Base-by-base conservation (phyloP, 352 stramenopile species). In the Globisporangium abappressorium region DNA sequence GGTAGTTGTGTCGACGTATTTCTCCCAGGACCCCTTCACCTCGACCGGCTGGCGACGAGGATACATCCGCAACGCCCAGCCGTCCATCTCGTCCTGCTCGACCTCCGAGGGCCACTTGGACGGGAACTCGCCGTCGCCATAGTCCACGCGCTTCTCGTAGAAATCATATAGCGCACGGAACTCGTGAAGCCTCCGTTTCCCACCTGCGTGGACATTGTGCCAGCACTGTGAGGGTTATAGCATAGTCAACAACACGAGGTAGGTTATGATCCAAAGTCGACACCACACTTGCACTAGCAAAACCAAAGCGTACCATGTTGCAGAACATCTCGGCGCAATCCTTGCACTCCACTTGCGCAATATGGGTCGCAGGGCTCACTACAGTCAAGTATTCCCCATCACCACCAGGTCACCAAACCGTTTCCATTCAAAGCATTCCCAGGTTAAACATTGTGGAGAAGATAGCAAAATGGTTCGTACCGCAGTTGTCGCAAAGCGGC, bases 131-230 rank as follows among this genome's bases (percentile, higher is more conserved):
- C 86, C 84, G 26, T 97, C 84, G 28, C 81, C 89, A 62, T 98
- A 98, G 77, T 98, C 95, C 46, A 98, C 78, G 34, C 95, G 84
- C 55, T 81, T 89, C 14, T 82, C 92, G 68, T 97, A 97, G 70
- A 81, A 97, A 70, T 98, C 95, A 70, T 97, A 98, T 0, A 98
- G 69, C 28, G 82, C 80, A 51, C 91, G 84, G 69, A 97, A 98
- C 22, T 74, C 69, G 77, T 98, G 94, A 3, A 63, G 22, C 34
- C 80, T 77, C 34, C 94, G 78, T 57, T 85, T 85, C 24, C 93
- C 93, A 47, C 93, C 92, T 12, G 80, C 81, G 64, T 98, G 92
- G 58, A 98, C 92, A 46, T 85, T 84, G 18, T 84, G 22, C 77
- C 79, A 98, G 78, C 94, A 98, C 72, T 94, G 24, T 2, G 26